Base-by-base conservation (phyloP, 768 basidiomycete species). In the Mycena albidolilacea region DNA sequence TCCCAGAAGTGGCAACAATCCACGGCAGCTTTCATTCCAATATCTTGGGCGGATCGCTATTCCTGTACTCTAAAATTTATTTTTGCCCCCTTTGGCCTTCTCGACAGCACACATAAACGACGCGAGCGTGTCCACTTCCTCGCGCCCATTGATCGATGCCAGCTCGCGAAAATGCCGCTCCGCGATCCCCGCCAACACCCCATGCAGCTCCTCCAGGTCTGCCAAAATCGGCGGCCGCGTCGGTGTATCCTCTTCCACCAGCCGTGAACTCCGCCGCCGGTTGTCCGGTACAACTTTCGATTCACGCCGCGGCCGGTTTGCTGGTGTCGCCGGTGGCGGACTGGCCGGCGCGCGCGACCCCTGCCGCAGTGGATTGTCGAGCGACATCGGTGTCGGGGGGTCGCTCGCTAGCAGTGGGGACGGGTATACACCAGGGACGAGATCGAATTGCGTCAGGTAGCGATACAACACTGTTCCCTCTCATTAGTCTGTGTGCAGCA, bases 81-180 rank as follows among this genome's bases (percentile, higher is more conserved):
- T 60, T 69, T 78, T 78, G 23, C 76, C 74, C 50, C 81, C 84
- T 75, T 89, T 90, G 70, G 84, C 83, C 80, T 89, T 90, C 81
- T 92, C 93, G 62, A 95, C 88, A 17, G 90, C 87, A 76, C 89
- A 91, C 92, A 95, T 92, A 76, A 95, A 95, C 39, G 91, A 88
- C 21, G 93, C 92, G 50, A 95, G 83, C n/a, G 91, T 93, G 72
- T 95, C 95, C 59, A 94, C 90, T 81, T 96, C 95, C 80, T 92
- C 91, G 64, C 91, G 85, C 14, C 86, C 85, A 72, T 81, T 85
- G 35, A 86, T 84, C 19, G 87, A 81, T 14, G 82, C 77, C 69
- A 89, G 84, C 48, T 92, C 90, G 69, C 88, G 85, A 79, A 94
- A 95, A 81, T 96, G 95, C 66, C 86, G 86, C 77, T 94, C 92